Base-by-base conservation (phyloP, 805 yeast genomes). In the Scheffersomyces amazonensis region DNA sequence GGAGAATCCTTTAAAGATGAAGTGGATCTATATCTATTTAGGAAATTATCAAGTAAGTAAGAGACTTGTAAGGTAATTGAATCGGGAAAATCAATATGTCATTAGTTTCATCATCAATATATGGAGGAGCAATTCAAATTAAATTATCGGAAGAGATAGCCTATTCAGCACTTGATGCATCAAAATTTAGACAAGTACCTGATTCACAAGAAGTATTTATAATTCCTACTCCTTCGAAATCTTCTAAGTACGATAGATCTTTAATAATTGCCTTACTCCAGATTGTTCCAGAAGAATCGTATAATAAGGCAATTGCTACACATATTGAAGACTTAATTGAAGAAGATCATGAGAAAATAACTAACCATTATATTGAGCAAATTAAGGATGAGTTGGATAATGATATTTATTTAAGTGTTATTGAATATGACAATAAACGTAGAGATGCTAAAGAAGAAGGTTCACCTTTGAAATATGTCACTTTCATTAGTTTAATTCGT, bases 181-280 rank as follows among this genome's bases (percentile, higher is more conserved):
- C 96, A 1, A 58, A 68, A 25, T 56, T 90, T 34, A 68, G 99
- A 40, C 87, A 87, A 43, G 78, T 93, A 3, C 98, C 99, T 0
- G 97, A 93, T 53, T 81, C 89, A 1, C 98, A 93, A 56, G 99
- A 91, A 58, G 96, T 91, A 18, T 93, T 76, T 58, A 78, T 90
- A n/a, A 66, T 66, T 32, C 23, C 31, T 15, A 30, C 15, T 12
- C 16, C 31, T 15, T 31, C 35, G 2, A 28, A 32, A 4, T 31
- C 15, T 7, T 40, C 34, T 13, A 16, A 28, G 31, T 22, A 17
- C 16, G 76, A 80, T 37, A 79, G 74, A 46, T 75, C 84, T 13
- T 54, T 83, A 8, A 79, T 84, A n/a, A 53, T 84, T 15, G 93
- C 84, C 44, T 56, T 84, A 12, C 57, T 84, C 44, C 87, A 84